Evolutionary conservation across 1,284 basidiomycete species (phyloP), one percentile per base, ranked within the genome.

Genomic region (Apiotrichum mycotoxinovorans): DNA sequence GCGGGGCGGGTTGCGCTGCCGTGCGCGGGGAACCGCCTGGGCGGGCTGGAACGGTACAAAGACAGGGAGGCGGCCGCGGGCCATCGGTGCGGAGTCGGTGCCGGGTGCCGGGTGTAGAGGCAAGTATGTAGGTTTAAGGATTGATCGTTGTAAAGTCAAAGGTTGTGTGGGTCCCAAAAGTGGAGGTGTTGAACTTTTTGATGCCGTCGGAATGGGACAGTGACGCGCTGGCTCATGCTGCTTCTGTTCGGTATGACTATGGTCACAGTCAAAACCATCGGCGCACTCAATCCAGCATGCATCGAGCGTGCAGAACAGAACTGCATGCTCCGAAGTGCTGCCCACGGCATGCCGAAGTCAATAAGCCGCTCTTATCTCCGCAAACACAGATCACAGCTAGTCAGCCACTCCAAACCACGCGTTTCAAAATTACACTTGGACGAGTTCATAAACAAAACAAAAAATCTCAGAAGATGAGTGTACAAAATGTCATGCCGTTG

Each of bases 401-500:
- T n/a, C 34, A 11, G 34, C 10, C 34, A 35, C 10, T 35, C 34
- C 17, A n/a, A n/a, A n/a, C 34, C 12, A 35, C 34, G 34, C 10
- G 10, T 7, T 22, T 9, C 33, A 26, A 23, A n/a, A 18, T 37
- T n/a, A n/a, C n/a, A n/a, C n/a, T n/a, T n/a, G n/a, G n/a, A n/a
- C n/a, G n/a, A n/a, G n/a, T n/a, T 23, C 25, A 50, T 30, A 43
- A 22, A 18, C 8, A 41, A 46, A 41, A 18, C 43, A 44, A 26
- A 44, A 17, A 34, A 51, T 8, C 33, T 14, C 9, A 8, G 33
- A 9, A 34, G 33, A 34, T 14, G 14, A 14, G 17, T 20, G 9
- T 17, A 41, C 18, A 14, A 43, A 49, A 55, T 63, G 62, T 63
- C 62, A 51, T 45, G 57, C 58, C 62, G 62, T 63, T 63, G 62